Conservation (phyloP, 169 alveolate genomes). For the Toxoplasma gondii region DNA sequence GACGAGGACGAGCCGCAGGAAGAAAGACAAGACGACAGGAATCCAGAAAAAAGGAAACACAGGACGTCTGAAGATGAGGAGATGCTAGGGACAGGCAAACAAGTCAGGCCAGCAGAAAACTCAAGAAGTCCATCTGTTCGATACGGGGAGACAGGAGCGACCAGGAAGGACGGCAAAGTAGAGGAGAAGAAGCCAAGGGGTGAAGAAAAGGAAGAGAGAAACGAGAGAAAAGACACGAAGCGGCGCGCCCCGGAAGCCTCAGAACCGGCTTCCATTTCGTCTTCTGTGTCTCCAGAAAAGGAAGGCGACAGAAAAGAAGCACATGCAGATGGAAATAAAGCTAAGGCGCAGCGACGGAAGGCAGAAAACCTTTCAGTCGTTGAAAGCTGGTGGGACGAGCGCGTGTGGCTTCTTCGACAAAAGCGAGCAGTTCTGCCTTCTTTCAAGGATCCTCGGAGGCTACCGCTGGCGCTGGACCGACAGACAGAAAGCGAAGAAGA, state of each 20-base stretch:
- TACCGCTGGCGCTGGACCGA: not conserved
- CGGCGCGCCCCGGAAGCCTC: not conserved
- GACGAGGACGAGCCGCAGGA: not conserved
- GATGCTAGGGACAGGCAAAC: no score
- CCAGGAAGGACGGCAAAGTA: no score
- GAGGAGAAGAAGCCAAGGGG: not conserved
- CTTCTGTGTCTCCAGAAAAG: no score
- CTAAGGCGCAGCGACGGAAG: no score
- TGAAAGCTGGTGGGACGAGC: slow-evolving; percentile 33
- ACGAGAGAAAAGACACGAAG: not conserved
- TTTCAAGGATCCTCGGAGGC: not conserved
- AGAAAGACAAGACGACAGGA: not conserved
- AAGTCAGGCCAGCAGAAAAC: no score
- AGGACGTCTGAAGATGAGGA: no score
- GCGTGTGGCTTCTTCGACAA: slow-evolving; percentile 3
- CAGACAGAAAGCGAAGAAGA: not conserved
- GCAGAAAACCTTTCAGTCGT: not conserved
- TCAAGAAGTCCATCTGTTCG: no score
- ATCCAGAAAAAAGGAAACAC: no score
- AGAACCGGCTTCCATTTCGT: no score
- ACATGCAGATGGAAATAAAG: no score
- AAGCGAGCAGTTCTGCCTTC: not conserved
- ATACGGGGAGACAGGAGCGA: no score
- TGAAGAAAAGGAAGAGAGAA: not conserved
- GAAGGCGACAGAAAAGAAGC: no score